phyloP scores from a whole-genome alignment of 768 basidiomycete genomes.

The Lactifluus piperatus region DNA sequence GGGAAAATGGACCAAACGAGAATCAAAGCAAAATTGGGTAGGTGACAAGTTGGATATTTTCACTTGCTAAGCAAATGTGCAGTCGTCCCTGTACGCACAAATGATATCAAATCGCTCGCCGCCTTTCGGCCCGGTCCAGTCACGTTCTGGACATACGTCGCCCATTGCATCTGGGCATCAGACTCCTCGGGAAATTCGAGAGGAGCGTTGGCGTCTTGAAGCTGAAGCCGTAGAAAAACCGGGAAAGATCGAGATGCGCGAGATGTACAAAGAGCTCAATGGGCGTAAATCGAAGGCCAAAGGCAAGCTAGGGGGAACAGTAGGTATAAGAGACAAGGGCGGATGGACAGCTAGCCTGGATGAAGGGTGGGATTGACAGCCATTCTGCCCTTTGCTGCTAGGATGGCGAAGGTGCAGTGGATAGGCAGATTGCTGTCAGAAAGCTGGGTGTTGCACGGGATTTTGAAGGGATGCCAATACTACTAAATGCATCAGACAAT shows the following conservation, averaged over 20 bases:
- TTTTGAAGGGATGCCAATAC: too few species aligned
- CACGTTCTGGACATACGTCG: constrained; percentile 39
- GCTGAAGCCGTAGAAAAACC: constrained; percentile 46
- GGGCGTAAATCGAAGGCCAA: constrained; percentile 76
- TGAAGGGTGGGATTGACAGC: constrained; percentile 24
- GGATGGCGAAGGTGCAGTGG: too few species aligned
- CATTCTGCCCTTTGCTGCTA: too few species aligned
- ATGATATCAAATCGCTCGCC: constrained; percentile 28
- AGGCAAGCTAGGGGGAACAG: constrained; percentile 54
- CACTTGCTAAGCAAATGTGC: not conserved
- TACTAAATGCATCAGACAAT: too few species aligned
- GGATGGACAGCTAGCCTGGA: constrained; percentile 48
- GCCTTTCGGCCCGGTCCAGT: constrained; percentile 29
- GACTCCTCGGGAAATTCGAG: constrained; percentile 69
- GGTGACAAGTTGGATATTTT: constrained; percentile 20
- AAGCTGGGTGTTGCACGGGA: too few species aligned
- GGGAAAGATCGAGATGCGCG: constrained; percentile 79
- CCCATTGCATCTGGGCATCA: constrained; percentile 51
- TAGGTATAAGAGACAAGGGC: constrained; percentile 63
- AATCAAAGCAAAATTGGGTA: constrained; percentile 93
- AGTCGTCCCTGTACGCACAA: constrained; percentile 10
- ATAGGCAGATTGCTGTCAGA: too few species aligned
- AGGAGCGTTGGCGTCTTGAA: constrained; percentile 63
- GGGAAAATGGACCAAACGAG: constrained; percentile 86
- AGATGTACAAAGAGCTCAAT: constrained; percentile 84